Percentiles rank a stretch among this genome's conserved stretches.
Conservation (phyloP, 805 yeast species). For the Kuraishia piskuri region DNA sequence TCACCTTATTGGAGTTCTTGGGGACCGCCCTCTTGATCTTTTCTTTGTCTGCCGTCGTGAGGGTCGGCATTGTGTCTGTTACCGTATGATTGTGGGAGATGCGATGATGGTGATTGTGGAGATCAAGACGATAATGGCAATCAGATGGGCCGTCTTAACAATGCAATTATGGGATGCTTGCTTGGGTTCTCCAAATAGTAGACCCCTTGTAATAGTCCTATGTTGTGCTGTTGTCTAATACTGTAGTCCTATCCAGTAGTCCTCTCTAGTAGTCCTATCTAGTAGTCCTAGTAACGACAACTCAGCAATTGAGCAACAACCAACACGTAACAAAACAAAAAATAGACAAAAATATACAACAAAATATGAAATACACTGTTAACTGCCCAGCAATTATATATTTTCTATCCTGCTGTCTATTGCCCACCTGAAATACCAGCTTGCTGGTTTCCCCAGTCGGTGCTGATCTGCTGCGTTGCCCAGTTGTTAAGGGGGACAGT, state of each 20-base stretch:
- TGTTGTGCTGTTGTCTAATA: neutral
- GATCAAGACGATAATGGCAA: neutral
- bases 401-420: no score
- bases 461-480: neutral
- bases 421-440: neutral
- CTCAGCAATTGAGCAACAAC: no score
- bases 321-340: no score
- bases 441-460: neutral
- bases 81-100: neutral
- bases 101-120: neutral
- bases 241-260: neutral
- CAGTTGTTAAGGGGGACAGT: neutral
- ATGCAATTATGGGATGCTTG: no score
- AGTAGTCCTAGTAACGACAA: no score
- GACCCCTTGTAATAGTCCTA: neutral
- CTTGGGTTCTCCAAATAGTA: neutral
- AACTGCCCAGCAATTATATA: no score
- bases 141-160: no score
- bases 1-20: slow-evolving; percentile 74
- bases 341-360: no score
- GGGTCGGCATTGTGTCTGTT: slow-evolving; percentile 2
- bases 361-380: no score
- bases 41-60: slow-evolving; percentile 61
- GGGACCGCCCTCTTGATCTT: slow-evolving; percentile 85
- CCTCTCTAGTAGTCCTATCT: neutral